Percentiles rank a stretch among this genome's conserved stretches.
Evolutionary conservation across 768 basidiomycete genomes (phyloP).

Genomic region (Holtermannia corniformis): DNA sequence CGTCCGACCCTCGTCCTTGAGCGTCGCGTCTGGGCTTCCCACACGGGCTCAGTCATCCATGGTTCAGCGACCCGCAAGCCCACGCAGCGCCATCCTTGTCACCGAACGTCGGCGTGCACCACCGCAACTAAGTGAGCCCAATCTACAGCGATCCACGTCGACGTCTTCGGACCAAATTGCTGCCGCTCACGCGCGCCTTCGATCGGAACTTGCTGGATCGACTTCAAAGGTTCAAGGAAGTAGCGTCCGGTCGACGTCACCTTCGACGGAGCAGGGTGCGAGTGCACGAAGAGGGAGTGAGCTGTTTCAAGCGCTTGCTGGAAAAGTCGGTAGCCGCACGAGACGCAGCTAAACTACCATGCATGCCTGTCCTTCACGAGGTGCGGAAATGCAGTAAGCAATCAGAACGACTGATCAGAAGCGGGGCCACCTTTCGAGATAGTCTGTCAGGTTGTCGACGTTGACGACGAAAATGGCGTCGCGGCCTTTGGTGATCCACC

Average conservation of each 20-base stretch:
- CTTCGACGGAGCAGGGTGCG: not conserved
- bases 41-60: not conserved
- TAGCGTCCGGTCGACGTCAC: conserved; percentile 5
- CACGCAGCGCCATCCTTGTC: not conserved
- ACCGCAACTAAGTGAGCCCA: not conserved
- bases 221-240: conserved; percentile 14
- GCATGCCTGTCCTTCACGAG: too few species aligned
- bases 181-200: conserved; percentile 22
- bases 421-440: too few species aligned
- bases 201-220: conserved; percentile 13
- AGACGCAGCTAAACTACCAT: too few species aligned
- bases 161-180: conserved; percentile 5
- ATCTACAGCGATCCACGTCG: not conserved
- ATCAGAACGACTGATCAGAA: too few species aligned
- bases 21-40: not conserved
- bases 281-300: conserved; percentile 11
- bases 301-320: conserved; percentile 11
- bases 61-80: not conserved
- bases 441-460: too few species aligned
- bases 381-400: too few species aligned
- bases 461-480: too few species aligned
- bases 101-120: not conserved
- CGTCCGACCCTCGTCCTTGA: not conserved
- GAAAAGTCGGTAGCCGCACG: not conserved
- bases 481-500: too few species aligned